Evolutionary conservation across 371 early-diverging fungal species (phyloP), one percentile per base, ranked within the genome.

Genomic region (Mucor indicus): DNA sequence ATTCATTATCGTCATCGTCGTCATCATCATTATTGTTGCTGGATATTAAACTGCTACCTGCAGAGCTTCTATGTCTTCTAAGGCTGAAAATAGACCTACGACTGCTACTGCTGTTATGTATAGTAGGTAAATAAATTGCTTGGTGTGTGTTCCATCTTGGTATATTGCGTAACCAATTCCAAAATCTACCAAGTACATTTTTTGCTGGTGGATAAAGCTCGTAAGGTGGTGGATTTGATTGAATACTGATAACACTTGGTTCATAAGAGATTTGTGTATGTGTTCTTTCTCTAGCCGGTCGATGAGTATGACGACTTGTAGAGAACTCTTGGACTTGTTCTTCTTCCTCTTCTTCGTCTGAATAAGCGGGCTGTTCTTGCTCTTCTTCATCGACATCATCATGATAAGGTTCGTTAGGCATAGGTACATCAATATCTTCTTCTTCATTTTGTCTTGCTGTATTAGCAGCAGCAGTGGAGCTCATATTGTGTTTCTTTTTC

Each of bases 151-250:
- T 64, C 15, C 56, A 52, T 29, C 67, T 58, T 17, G 75, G 75
- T 36, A 75, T 68, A 40, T 67, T 50, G 13, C 75, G 67, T 43
- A 75, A 33, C 64, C 69, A 71, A 48, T 75, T 75, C 44, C 46
- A 66, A n/a, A 57, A 46, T 32, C 75, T 62, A 9, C 75, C 71
- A 31, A 58, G 38, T 10, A 63, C 33, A 12, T 68, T 64, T 27
- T 60, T 70, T 24, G 75, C 75, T 27, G 69, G 75, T 21, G 75
- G 71, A 50, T 75, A 75, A 15, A 70, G 33, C 38, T 75, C 71
- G 35, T 75, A 75, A 17, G 75, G 71, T 31, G 75, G 75, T 19
- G 75, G 75, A 12, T 68, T 64, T 9, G 69, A 68, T 44, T 68
- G 66, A 0, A 64, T 70, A 30, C 71, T 75, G 1, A 75, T 48